phyloP scores from a whole-genome alignment of 1,284 basidiomycete species.

The Schizophyllum amplum region DNA sequence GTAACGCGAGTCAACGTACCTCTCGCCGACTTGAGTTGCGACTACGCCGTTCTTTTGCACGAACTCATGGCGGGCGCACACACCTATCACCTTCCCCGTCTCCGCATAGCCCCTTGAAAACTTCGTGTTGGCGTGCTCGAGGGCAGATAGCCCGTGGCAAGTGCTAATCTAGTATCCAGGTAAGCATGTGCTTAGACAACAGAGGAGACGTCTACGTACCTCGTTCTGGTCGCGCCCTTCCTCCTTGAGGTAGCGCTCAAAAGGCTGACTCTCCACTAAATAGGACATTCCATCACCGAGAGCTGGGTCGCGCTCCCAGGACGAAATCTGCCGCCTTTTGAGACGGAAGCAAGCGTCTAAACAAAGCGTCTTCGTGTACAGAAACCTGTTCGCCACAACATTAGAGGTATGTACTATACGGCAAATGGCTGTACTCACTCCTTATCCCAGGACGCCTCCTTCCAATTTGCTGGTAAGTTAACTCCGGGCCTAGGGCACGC shows the following conservation, averaged over 20 bases:
- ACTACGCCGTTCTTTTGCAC: conserved; percentile 9
- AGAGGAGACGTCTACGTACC: not conserved
- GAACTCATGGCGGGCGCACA: conserved; percentile 16
- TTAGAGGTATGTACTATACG: not conserved
- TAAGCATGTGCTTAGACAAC: not conserved
- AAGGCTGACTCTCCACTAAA: not conserved
- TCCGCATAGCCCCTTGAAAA: conserved; percentile 5
- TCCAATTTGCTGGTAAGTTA: conserved; percentile 19
- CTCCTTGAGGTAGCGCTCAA: not conserved
- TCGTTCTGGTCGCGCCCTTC: not conserved
- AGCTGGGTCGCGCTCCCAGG: not conserved
- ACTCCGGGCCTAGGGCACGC: conserved; percentile 22
- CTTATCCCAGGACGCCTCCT: not conserved
- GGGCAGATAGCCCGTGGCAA: conserved; percentile 1
- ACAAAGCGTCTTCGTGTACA: conserved; percentile 9
- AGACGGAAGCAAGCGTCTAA: conserved; percentile 15
- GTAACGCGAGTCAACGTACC: conserved; percentile 5
- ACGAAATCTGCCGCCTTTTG: conserved; percentile 5
- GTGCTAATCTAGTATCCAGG: conserved; percentile 3
- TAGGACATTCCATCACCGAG: not conserved
- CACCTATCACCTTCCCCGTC: conserved; percentile 10
- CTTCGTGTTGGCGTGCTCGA: conserved; percentile 3
- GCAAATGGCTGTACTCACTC: not conserved
- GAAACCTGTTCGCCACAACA: conserved; percentile 10
- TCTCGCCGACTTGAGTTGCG: conserved; percentile 19